Percentiles rank a stretch among this genome's conserved stretches.
Evolutionary conservation across 345 rosid genomes (phyloP).

Genomic region (Alliaria petiolata): DNA sequence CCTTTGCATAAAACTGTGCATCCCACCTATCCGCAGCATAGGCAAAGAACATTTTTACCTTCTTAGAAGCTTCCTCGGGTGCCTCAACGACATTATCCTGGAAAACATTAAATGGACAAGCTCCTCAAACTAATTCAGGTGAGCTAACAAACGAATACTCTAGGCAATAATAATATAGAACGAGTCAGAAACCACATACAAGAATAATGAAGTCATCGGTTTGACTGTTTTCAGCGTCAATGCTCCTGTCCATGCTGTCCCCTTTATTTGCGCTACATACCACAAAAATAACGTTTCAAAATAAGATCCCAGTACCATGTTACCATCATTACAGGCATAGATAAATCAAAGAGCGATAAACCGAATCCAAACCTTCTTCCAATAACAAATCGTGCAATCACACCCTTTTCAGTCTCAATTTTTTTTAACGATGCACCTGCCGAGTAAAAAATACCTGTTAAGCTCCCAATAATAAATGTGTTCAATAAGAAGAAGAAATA

Average conservation of each 20-base stretch:
- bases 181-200: conserved; percentile 40
- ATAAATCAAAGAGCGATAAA: conserved; percentile 3
- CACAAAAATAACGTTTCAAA: not conserved
- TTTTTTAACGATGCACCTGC: conserved; percentile 58
- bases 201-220: conserved; percentile 63
- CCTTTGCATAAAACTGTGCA: conserved; percentile 82
- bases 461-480: conserved; percentile 2
- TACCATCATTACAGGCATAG: not conserved
- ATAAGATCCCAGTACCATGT: not conserved
- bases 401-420: conserved; percentile 68
- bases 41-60: conserved; percentile 56
- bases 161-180: not conserved
- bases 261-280: conserved; percentile 59
- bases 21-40: conserved; percentile 71
- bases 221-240: conserved; percentile 65
- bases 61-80: conserved; percentile 50
- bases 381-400: conserved; percentile 72
- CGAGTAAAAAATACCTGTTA: not conserved
- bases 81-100: conserved; percentile 72
- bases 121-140: conserved; percentile 7
- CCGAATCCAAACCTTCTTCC: conserved; percentile 71
- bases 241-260: conserved; percentile 53
- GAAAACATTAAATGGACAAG: not conserved
- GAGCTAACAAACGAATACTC: not conserved
- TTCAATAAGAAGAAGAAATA: not conserved